Conservation (phyloP, 495 filamentous ascomycete genomes). For the Friedmanniomyces simplex region DNA sequence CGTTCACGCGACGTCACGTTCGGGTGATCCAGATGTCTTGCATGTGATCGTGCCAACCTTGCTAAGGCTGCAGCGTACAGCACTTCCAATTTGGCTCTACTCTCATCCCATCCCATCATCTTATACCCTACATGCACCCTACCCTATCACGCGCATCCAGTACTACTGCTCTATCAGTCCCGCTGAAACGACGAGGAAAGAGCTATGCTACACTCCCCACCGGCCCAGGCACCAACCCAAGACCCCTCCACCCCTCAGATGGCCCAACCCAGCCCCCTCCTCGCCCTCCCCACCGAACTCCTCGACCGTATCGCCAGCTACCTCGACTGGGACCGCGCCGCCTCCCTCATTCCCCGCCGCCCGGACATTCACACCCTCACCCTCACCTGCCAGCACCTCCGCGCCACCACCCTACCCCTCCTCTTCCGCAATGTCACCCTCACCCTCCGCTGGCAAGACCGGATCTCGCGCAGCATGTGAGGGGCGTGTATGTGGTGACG, state of each 20-base stretch:
- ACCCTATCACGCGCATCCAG: too few relatives aligned
- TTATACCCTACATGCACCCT: too few relatives aligned
- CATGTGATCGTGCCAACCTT: too few relatives aligned
- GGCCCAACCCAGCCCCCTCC: neutral
- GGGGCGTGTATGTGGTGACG: slow-evolving; percentile 1
- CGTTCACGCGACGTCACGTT: too few relatives aligned
- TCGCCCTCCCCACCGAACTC: slow-evolving; percentile 10
- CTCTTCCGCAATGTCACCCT: slow-evolving; percentile 13
- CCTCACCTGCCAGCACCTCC: slow-evolving; percentile 9
- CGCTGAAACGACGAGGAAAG: too few relatives aligned
- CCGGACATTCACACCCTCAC: slow-evolving; percentile 13
- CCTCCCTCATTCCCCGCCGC: neutral
- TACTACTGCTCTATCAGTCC: too few relatives aligned
- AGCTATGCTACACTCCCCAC: too few relatives aligned
- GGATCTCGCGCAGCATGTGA: slow-evolving; percentile 9
- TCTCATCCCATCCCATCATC: too few relatives aligned
- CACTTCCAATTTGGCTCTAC: too few relatives aligned
- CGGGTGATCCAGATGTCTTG: too few relatives aligned
- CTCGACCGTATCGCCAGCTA: slow-evolving; percentile 9
- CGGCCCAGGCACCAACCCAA: neutral
- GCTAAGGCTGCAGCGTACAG: too few relatives aligned
- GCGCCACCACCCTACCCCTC: slow-evolving; percentile 1
- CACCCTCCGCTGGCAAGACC: slow-evolving; percentile 9
- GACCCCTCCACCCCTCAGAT: too few relatives aligned
- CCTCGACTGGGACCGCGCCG: slow-evolving; percentile 8